phyloP scores from a whole-genome alignment of 2,329 filamentous ascomycete genomes.

The Penicillium sp. region DNA sequence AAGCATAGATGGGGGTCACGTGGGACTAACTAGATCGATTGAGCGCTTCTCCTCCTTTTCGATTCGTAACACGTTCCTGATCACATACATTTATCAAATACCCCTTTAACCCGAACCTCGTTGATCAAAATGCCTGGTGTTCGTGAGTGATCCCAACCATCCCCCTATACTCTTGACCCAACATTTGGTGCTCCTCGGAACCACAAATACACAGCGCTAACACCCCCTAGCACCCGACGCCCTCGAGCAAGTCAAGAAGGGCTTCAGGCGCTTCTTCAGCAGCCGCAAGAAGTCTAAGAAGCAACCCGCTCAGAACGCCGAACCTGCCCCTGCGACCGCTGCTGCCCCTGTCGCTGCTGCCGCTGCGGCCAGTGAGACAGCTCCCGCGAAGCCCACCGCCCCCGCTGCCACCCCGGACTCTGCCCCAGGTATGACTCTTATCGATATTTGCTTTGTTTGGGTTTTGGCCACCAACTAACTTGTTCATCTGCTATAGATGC shows the following conservation, averaged over 20 bases:
- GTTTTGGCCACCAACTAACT: neutral
- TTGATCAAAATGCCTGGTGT: conserved; percentile 10
- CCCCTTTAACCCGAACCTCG: neutral
- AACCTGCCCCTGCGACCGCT: neutral
- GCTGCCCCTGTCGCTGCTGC: neutral
- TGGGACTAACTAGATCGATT: neutral
- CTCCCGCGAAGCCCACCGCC: neutral
- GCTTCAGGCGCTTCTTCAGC: conserved; percentile 7
- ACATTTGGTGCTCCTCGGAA: neutral
- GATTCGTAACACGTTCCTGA: neutral
- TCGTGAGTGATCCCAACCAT: neutral
- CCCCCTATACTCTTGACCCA: neutral
- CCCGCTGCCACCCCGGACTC: neutral
- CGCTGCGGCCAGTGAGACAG: neutral
- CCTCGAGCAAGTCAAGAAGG: conserved; percentile 8
- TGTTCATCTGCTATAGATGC: neutral
- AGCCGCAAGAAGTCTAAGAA: conserved; percentile 10
- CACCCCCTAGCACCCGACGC: conserved; percentile 1
- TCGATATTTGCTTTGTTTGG: too few relatives aligned
- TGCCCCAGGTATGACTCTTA: conserved; percentile 1
- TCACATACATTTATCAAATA: neutral
- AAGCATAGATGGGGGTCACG: neutral
- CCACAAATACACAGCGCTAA: neutral
- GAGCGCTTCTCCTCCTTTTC: conserved; percentile 4
- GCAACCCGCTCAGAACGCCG: neutral